Evolutionary conservation across 495 filamentous ascomycete species (phyloP).

Genomic region (Cairneyella variabilis): DNA sequence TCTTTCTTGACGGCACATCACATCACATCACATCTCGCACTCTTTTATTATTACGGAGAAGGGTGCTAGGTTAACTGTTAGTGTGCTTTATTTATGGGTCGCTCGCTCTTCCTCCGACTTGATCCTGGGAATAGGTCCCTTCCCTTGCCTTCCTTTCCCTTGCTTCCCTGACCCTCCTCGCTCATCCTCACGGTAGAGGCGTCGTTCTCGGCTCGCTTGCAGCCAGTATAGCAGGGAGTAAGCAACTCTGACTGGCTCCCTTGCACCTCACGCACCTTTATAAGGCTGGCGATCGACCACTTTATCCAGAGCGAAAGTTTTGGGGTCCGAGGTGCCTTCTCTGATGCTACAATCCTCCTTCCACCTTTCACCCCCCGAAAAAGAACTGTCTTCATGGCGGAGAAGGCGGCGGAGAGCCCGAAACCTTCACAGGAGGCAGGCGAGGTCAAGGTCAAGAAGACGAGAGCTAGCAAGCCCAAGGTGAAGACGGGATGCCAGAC

Average conservation of each 20-base stretch:
- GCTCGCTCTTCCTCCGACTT: neutral
- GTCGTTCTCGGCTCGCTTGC: neutral
- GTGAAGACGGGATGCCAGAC: conserved; percentile 24
- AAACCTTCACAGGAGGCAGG: neutral
- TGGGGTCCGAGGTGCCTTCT: neutral
- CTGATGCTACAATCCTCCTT: neutral
- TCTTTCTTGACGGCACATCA: neutral
- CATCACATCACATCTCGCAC: neutral
- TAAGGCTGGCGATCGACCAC: conserved; percentile 1
- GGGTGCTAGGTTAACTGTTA: neutral
- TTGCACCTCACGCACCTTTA: too few relatives aligned
- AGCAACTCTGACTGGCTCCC: too few relatives aligned
- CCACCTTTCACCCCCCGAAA: neutral
- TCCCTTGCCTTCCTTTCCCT: neutral
- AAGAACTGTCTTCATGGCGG: conserved; percentile 2
- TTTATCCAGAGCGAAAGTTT: neutral
- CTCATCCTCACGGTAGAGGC: too few relatives aligned
- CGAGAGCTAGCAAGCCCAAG: conserved; percentile 24
- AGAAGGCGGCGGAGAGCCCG: neutral
- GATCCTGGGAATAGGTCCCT: neutral
- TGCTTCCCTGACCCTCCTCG: neutral
- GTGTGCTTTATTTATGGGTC: conserved; percentile 8
- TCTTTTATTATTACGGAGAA: conserved; percentile 3
- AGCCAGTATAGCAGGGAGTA: too few relatives aligned
- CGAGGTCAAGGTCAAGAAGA: conserved; percentile 22